Evolutionary conservation across 257 asterid genomes (phyloP), one percentile per base, ranked within the genome.

Genomic region (Echites panduratus): DNA sequence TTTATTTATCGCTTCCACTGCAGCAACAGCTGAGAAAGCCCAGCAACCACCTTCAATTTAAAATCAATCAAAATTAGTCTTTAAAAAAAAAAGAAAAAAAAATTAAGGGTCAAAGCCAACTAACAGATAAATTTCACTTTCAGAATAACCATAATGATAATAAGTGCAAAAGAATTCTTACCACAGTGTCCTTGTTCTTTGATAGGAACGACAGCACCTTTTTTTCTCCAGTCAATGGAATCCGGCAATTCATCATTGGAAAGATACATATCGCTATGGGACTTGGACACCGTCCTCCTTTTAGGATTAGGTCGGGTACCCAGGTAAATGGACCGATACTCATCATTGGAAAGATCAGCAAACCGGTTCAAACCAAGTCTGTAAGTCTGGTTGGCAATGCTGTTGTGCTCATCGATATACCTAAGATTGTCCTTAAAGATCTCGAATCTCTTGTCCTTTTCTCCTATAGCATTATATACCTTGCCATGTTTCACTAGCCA

Each of bases 121-220:
- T 5, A 7, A 29, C 13, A 40, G 40, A 9, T 2, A 40, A 11
- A 19, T 1, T 32, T 7, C 14, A 43, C 20, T 19, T 63, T 19
- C 47, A 10, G 20, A 38, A 65, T 35, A 24, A 40, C 9, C 2
- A 17, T 35, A 63, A 7, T 7, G 11, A 66, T 7, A 43, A 40
- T 20, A 41, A 3, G 12, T 13, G 32, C 17, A 20, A 1, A 58
- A 58, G 1, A 9, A 14, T 6, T 9, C 79, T 58, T 85, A 91
- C 96, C 97, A 27, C 97, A 91, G 78, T 83, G 63, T 61, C 93
- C 91, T 71, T 91, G 97, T 77, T 91, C 86, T 71, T 91, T 91
- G 76, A 89, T 73, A 20, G 81, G 79, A 61, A 66, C 75, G 8
- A 91, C 95, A 7, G 96, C 96, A 32, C 96, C 97, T 76, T 83